Evolutionary conservation across 1,139 yeast genomes (phyloP).

Genomic region (Taphrina pruni): DNA sequence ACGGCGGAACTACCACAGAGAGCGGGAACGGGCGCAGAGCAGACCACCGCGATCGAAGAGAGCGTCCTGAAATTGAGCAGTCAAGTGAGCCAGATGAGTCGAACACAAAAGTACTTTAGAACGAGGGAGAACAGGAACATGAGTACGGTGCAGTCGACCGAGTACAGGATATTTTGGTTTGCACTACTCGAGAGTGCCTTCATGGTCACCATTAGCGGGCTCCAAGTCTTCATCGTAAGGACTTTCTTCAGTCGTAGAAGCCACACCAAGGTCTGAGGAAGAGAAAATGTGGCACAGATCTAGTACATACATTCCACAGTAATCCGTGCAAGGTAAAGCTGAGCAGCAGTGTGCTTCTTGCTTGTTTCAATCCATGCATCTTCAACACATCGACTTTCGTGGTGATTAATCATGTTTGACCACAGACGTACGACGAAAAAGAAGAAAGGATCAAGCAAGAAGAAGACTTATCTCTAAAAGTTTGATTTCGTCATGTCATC

Average conservation of each 20-base stretch:
- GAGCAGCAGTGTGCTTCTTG: no score
- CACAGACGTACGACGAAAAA: no score
- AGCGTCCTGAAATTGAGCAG: conserved; percentile 67
- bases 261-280: conserved; percentile 53
- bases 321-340: no score
- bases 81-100: conserved; percentile 68
- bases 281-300: no score
- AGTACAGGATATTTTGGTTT: conserved; percentile 82
- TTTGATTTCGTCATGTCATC: neutral
- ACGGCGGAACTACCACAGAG: conserved; percentile 64
- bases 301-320: no score
- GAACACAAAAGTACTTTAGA: conserved; percentile 68
- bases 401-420: no score
- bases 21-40: conserved; percentile 63
- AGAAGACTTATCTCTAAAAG: no score
- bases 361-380: no score
- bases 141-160: conserved; percentile 87
- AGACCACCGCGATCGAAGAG: conserved; percentile 53
- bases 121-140: conserved; percentile 93
- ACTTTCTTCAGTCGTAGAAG: conserved; percentile 67
- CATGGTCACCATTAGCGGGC: conserved; percentile 83
- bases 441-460: no score
- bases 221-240: conserved; percentile 84
- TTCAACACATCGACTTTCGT: no score
- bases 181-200: conserved; percentile 78